Conservation (phyloP, 495 filamentous ascomycete genomes). For the Aspergillus bridgeri region DNA sequence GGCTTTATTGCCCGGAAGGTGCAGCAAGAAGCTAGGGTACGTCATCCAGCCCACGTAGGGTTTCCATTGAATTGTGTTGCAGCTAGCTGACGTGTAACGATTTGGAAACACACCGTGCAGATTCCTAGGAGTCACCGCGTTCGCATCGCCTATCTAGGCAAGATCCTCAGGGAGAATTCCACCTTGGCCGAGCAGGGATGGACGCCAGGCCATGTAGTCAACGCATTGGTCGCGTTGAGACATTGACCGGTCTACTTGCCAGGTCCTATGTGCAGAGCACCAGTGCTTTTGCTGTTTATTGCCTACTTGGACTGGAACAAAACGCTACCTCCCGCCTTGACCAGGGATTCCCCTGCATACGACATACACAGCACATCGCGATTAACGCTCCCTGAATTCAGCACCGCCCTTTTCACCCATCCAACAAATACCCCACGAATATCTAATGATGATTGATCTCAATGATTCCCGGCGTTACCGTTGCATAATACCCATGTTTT, state of each 20-base stretch:
- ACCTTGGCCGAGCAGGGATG: constrained; percentile 68
- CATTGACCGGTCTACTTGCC: constrained; percentile 1
- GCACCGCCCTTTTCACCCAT: not conserved
- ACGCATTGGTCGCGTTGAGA: constrained; percentile 66
- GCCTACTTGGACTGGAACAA: not conserved
- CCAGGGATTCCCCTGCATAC: not conserved
- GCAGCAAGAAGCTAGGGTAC: constrained; percentile 62
- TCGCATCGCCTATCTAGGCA: constrained; percentile 74
- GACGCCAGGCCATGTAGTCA: constrained; percentile 72
- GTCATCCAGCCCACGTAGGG: constrained; percentile 20
- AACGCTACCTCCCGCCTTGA: not conserved
- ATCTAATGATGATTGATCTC: not conserved
- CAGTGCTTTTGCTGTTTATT: not conserved
- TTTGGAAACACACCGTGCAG: constrained; percentile 14
- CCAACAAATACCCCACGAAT: not conserved
- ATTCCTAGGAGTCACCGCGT: constrained; percentile 54
- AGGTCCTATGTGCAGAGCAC: not conserved
- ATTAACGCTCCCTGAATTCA: not conserved
- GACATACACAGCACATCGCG: no score
- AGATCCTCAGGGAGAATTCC: constrained; percentile 64
- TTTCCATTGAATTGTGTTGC: not conserved
- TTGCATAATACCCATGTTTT: constrained; percentile 41
- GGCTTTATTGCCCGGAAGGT: constrained; percentile 59
- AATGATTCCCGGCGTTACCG: constrained; percentile 3
- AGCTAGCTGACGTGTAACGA: not conserved